Evolutionary conservation across 257 asterid genomes (phyloP), one percentile per base, ranked within the genome.

Genomic region (Solanum arcanum): DNA sequence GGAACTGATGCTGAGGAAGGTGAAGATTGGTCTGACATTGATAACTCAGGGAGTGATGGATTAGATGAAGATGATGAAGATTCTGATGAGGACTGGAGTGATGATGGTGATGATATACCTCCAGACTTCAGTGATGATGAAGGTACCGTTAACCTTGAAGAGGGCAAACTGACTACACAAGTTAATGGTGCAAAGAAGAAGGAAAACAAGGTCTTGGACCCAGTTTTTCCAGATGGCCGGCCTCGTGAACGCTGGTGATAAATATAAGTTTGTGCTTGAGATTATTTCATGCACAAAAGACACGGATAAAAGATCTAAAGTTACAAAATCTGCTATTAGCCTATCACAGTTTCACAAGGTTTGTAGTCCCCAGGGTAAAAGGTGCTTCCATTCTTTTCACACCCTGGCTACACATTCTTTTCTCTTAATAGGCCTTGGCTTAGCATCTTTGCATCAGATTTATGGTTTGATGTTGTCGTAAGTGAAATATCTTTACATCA

Each of bases 201-300:
- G 75, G 93, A 91, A 56, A 94, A 86, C 25, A 93, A 90, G 80
- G 92, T 86, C 90, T 91, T 91, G 60, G 90, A 12, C 82, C 97
- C 98, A 41, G 93, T 92, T 84, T 92, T 93, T 85, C 99, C 99
- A 10, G 99, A 97, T 92, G 99, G 98, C 62, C 93, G 95, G 81
- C 93, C 92, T 37, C 94, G 99, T 90, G 99, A 97, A 86, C 97
- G 98, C 75, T 97, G 99, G 99, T 97, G 84, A 91, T 87, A 87
- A 39, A 69, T 49, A 25, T 20, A 33, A 18, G 49, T 68, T 33
- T 49, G 87, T 81, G 75, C 25, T 62, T 73, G 37, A 78, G 37
- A 64, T 59, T 81, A 41, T 46, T 84, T 85, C 16, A 42, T 39
- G 72, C 60, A 69, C 73, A 37, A 73, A 69, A 84, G 41, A 88